phyloP scores from a whole-genome alignment of 176 grass and related monocot genomes.

The Typha latifolia region DNA sequence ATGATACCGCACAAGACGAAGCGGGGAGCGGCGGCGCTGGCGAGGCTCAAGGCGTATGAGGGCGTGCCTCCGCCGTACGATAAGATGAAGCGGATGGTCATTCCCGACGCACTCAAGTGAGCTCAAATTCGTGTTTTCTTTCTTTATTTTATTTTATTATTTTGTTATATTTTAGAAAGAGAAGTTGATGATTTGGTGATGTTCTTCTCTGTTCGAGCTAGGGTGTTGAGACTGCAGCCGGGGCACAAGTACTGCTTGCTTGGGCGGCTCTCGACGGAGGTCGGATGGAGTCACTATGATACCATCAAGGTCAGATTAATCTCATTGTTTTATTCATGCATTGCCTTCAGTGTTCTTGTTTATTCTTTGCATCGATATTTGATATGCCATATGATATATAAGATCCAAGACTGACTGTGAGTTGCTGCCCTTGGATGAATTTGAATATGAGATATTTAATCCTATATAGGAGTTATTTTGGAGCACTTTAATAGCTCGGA shows the following conservation, averaged over 20 bases:
- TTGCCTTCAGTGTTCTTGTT: too few species aligned
- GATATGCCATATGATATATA: too few species aligned
- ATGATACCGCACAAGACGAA: conserved; percentile 33
- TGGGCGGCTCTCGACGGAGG: conserved; percentile 21
- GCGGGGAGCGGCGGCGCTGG: conserved; percentile 22
- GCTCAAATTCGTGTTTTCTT: background rate
- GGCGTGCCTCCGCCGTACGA: conserved; percentile 91
- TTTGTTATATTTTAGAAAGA: background rate
- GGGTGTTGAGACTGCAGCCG: conserved; percentile 30
- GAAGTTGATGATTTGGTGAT: conserved; percentile 4
- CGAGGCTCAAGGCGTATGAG: conserved; percentile 56
- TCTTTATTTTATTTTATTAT: background rate
- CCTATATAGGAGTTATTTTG: too few species aligned
- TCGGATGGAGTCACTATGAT: conserved; percentile 27
- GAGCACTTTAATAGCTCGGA: too few species aligned
- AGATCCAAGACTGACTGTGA: too few species aligned
- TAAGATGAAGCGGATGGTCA: conserved; percentile 76
- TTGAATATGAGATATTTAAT: too few species aligned
- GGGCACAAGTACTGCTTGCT: conserved; percentile 30
- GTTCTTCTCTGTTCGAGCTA: conserved; percentile 1
- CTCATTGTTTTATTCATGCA: background rate
- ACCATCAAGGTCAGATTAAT: conserved; percentile 22
- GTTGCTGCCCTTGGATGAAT: too few species aligned
- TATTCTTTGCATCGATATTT: too few species aligned
- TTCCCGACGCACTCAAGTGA: conserved; percentile 32